Evolutionary conservation across 2,329 filamentous ascomycete species (phyloP), one percentile per base, ranked within the genome.

Genomic region (Fonsecaea multimorphosa): DNA sequence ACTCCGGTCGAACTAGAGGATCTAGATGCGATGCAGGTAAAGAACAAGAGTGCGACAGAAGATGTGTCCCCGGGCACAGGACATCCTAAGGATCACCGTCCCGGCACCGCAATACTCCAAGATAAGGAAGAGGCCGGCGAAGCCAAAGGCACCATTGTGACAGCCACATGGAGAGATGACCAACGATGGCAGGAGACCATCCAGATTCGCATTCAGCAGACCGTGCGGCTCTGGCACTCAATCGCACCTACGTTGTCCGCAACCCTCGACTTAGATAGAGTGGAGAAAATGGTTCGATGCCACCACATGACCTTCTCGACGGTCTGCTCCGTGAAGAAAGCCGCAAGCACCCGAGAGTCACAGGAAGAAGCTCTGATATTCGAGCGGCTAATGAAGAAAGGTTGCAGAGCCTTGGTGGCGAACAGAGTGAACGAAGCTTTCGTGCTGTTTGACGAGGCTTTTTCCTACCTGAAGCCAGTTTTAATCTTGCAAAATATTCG

Each of bases 261-360:
- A 8, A 22, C 44, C 44, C 44, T 49, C 19, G 44, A 49, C 44
- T 49, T 19, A 24, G 44, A 49, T 9, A 49, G 44, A 12, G 9
- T 49, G 8, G 44, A 49, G 44, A 49, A 49, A 49, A 49, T 49
- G 44, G 44, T 49, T 24, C 44, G 44, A 22, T 24, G 44, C 22
- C 44, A 49, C 44, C 44, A 27, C 44, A 9, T 49, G n/a, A 49
- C 44, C n/a, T 49, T 49, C 44, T 49, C 44, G 9, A 4, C 44
- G 2, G 44, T 49, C 44, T 49, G 44, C 44, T 49, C 44, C 3
- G 44, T 49, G 19, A 49, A 49, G n/a, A 49, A 49, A 12, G 44
- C 44, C 12, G 19, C 22, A 12, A 22, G 19, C 44, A 24, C 44
- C 9, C 44, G 44, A 49, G 44, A 49, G 19, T 49, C 44, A 12